A percentile compares a stretch with the other conserved stretches of the same genome.
Evolutionary conservation across 345 rosid species (phyloP).

Genomic region (Chamaenerion angustifolium): DNA sequence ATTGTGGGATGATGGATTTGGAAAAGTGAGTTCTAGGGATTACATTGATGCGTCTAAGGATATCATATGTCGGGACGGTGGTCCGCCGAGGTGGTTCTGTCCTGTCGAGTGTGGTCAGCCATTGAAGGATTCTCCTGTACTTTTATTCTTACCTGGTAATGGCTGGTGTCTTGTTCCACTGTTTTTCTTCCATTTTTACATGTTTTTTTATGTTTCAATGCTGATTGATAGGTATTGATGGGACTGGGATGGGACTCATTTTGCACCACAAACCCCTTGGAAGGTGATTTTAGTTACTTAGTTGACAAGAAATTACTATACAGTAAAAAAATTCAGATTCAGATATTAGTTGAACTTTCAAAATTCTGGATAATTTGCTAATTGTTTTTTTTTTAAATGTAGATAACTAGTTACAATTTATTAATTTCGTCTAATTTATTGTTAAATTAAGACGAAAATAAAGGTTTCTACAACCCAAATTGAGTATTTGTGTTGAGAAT

Average conservation of each 20-base stretch:
- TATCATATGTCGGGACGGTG: conserved; percentile 45
- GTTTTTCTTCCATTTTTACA: not conserved
- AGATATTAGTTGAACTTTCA: too few relatives aligned
- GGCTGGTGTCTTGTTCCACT: not conserved
- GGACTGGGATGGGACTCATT: conserved; percentile 59
- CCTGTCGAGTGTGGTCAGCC: conserved; percentile 65
- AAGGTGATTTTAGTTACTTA: conserved; percentile 23
- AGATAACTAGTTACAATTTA: too few relatives aligned
- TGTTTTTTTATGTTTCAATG: not conserved
- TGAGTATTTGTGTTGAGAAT: too few relatives aligned
- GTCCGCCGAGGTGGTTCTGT: conserved; percentile 77
- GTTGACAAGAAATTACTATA: too few relatives aligned
- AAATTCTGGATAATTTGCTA: too few relatives aligned
- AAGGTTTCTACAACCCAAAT: too few relatives aligned
- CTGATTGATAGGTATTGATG: conserved; percentile 37
- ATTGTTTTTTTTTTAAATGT: too few relatives aligned
- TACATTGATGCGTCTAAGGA: conserved; percentile 43
- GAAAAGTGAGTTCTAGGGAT: conserved; percentile 46
- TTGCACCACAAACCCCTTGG: conserved; percentile 82
- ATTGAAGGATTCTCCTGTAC: conserved; percentile 46
- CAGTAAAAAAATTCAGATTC: too few relatives aligned
- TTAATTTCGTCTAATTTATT: too few relatives aligned
- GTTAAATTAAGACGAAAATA: too few relatives aligned
- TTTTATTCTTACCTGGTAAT: conserved; percentile 67
- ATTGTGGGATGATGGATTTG: conserved; percentile 85